A percentile compares a stretch with the other conserved stretches of the same genome.
Evolutionary conservation across 2,329 filamentous ascomycete genomes (phyloP).

Genomic region (Colletotrichum lupini): DNA sequence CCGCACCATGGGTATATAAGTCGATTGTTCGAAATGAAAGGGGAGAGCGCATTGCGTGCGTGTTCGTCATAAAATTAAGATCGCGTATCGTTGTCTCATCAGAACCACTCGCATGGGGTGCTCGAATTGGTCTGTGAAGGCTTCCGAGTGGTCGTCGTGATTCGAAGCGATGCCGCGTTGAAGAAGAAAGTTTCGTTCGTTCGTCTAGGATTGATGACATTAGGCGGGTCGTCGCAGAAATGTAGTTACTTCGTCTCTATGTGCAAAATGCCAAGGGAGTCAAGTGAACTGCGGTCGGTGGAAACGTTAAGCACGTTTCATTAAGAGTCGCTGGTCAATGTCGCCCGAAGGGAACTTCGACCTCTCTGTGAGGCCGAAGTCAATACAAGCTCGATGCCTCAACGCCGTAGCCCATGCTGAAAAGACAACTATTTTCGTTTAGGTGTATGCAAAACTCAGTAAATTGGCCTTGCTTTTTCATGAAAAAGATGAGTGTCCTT

Average conservation of each 20-base stretch:
- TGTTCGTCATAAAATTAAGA: slow-evolving; percentile 42
- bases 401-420: slow-evolving; percentile 53
- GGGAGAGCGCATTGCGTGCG: slow-evolving; percentile 42
- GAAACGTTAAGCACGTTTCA: slow-evolving; percentile 20
- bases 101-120: slow-evolving; percentile 14
- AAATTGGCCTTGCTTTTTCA: slow-evolving; percentile 38
- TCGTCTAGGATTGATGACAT: slow-evolving; percentile 46
- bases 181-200: slow-evolving; percentile 42
- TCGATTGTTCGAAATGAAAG: slow-evolving; percentile 50
- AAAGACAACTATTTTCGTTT: slow-evolving; percentile 36
- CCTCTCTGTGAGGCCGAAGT: slow-evolving; percentile 16
- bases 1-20: slow-evolving; percentile 52
- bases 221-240: slow-evolving; percentile 48
- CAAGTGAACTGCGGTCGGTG: slow-evolving; percentile 25
- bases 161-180: slow-evolving; percentile 37
- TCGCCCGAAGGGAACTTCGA: neutral
- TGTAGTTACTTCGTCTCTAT: slow-evolving; percentile 45
- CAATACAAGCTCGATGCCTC: slow-evolving; percentile 37
- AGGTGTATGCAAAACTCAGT: slow-evolving; percentile 39
- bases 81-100: slow-evolving; percentile 39
- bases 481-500: slow-evolving; percentile 41
- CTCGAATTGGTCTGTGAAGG: slow-evolving; percentile 16
- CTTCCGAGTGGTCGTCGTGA: slow-evolving; percentile 23
- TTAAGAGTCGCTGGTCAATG: slow-evolving; percentile 2
- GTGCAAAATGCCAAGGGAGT: slow-evolving; percentile 37